Conservation (phyloP, 2,329 filamentous ascomycete genomes). For the Botryotinia globosa region DNA sequence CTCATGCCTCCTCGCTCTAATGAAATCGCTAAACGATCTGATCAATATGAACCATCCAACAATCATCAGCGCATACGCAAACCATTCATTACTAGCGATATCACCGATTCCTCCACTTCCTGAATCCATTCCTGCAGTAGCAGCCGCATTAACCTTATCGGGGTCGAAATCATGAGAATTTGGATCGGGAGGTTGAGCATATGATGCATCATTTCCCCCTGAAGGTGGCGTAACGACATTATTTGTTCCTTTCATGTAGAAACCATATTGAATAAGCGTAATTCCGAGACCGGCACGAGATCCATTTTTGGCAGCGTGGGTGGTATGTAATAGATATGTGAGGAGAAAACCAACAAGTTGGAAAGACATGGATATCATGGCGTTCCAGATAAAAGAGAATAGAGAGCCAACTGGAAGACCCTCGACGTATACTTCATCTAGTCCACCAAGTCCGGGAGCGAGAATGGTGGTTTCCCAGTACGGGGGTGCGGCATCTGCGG, state of each 20-base stretch:
- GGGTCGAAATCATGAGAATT: conserved; percentile 89
- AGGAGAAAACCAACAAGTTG: conserved; percentile 95
- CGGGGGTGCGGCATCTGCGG: conserved; percentile 89
- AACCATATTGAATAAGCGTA: conserved; percentile 93
- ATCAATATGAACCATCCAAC: conserved; percentile 98
- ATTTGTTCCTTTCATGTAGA: conserved; percentile 77
- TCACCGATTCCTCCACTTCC: conserved; percentile 48
- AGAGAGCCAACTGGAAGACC: conserved; percentile 88
- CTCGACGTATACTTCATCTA: conserved; percentile 95
- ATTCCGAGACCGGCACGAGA: conserved; percentile 92
- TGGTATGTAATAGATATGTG: conserved; percentile 96
- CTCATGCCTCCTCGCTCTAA: conserved; percentile 85
- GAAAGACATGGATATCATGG: conserved; percentile 96
- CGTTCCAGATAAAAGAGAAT: conserved; percentile 88
- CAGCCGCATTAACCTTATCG: conserved; percentile 55
- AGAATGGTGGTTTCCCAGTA: conserved; percentile 99
- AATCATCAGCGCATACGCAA: conserved; percentile 92
- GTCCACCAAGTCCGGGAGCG: conserved; percentile 82
- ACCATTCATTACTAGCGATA: conserved; percentile 77
- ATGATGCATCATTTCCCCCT: conserved; percentile 50
- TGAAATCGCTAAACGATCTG: conserved; percentile 85
- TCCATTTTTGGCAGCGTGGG: conserved; percentile 96
- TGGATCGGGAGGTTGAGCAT: conserved; percentile 74
- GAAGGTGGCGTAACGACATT: conserved; percentile 43
- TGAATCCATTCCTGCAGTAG: conserved; percentile 40